Evolutionary conservation across 352 stramenopile genomes (phyloP).

Genomic region (Peronospora destructor): DNA sequence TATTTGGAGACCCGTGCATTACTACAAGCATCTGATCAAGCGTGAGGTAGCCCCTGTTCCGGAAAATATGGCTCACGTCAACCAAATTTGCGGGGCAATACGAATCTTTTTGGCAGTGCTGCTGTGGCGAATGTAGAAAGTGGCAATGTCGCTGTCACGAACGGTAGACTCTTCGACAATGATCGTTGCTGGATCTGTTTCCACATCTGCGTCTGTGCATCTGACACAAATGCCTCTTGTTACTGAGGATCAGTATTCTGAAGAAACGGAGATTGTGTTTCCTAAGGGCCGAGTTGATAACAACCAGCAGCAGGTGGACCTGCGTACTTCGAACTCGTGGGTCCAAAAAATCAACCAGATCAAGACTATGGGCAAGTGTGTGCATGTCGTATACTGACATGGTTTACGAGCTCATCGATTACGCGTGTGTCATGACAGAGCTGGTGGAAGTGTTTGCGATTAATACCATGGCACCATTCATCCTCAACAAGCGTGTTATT

Average conservation of each 20-base stretch:
- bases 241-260: constrained; percentile 73
- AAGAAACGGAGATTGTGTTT: constrained; percentile 47
- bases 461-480: constrained; percentile 92
- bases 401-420: neutral
- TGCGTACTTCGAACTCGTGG: constrained; percentile 90
- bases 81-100: constrained; percentile 49
- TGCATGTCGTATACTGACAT: neutral
- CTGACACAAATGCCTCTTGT: constrained; percentile 87
- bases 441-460: constrained; percentile 84
- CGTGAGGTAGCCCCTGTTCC: constrained; percentile 52
- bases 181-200: constrained; percentile 8
- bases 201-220: constrained; percentile 68
- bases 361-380: constrained; percentile 48
- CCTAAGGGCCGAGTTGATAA: constrained; percentile 77
- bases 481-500: constrained; percentile 86
- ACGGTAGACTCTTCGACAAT: constrained; percentile 10
- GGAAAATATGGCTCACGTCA: constrained; percentile 39
- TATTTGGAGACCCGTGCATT: constrained; percentile 86
- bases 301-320: constrained; percentile 91
- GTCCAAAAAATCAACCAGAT: constrained; percentile 74
- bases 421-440: constrained; percentile 30
- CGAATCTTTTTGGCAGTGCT: constrained; percentile 30
- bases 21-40: constrained; percentile 88
- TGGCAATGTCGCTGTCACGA: constrained; percentile 12
- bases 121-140: constrained; percentile 2